phyloP scores from a whole-genome alignment of 2,329 filamentous ascomycete genomes.

The Hyphodiscus sp. region DNA sequence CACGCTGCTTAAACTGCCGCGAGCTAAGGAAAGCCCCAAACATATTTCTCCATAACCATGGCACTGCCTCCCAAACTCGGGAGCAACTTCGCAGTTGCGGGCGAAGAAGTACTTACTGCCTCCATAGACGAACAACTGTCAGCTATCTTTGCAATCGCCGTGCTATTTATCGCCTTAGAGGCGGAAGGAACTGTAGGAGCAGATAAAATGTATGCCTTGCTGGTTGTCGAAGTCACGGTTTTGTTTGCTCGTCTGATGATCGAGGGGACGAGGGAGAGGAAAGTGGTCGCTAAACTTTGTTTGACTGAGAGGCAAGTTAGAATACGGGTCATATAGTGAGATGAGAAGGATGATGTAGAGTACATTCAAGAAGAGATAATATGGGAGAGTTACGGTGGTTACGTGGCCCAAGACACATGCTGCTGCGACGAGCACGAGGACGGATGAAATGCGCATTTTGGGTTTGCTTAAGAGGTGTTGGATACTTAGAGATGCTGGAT shows the following conservation, averaged over 20 bases:
- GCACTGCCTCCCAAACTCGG: not conserved
- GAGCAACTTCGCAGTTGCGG: slow-evolving; percentile 2
- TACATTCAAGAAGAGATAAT: too few species aligned
- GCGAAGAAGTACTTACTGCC: too few species aligned
- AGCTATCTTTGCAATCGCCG: not conserved
- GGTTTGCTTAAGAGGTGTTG: too few species aligned
- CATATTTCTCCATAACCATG: slow-evolving; percentile 1
- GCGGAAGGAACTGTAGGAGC: not conserved
- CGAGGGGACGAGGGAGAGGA: not conserved
- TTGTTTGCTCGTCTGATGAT: not conserved
- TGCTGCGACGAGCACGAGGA: too few species aligned
- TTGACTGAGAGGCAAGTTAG: too few species aligned
- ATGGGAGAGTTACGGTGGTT: too few species aligned
- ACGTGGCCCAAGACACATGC: too few species aligned
- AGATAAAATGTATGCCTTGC: not conserved
- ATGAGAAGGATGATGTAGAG: too few species aligned
- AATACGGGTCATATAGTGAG: too few species aligned
- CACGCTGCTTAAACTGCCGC: slow-evolving; percentile 7
- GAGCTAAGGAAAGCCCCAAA: slow-evolving; percentile 7
- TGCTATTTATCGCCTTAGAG: not conserved
- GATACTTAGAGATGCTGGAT: too few species aligned
- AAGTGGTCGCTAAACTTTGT: not conserved
- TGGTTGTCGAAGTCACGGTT: not conserved
- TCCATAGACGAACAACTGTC: slow-evolving; percentile 7
- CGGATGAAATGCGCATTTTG: too few species aligned